Evolutionary conservation across 75 land plant species (phyloP).

Genomic region (Pinus albicaulis): DNA sequence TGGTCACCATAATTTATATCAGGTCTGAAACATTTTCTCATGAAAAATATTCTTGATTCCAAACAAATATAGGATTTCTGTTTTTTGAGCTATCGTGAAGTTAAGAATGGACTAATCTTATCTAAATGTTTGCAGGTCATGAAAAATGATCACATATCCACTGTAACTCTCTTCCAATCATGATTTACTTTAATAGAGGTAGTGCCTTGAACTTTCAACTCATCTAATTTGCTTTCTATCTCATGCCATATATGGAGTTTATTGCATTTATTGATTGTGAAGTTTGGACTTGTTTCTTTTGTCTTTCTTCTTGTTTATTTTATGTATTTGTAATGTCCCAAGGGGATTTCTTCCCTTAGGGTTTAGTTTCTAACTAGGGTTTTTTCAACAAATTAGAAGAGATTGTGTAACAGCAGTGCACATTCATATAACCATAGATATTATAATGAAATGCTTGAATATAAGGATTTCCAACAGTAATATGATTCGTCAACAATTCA

Average conservation of each 20-base stretch:
- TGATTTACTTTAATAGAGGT: slow-evolving; percentile 10
- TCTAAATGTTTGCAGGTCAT: slow-evolving; percentile 54
- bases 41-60: neutral
- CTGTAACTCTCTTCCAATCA: slow-evolving; percentile 87
- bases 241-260: neutral
- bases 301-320: neutral
- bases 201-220: neutral
- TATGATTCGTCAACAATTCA: too few relatives aligned
- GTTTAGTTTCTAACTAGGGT: too few relatives aligned
- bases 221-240: neutral
- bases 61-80: neutral
- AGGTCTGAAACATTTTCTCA: neutral
- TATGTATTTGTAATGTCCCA: too few relatives aligned
- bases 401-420: too few relatives aligned
- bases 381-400: too few relatives aligned
- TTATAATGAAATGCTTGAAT: too few relatives aligned
- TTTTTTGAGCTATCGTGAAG: neutral
- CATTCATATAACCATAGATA: too few relatives aligned
- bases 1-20: neutral
- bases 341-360: too few relatives aligned
- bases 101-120: neutral
- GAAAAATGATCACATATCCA: slow-evolving; percentile 93
- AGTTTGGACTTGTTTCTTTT: neutral
- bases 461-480: too few relatives aligned
- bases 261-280: neutral